Evolutionary conservation across 805 yeast species (phyloP).

Genomic region (Diddensiella caesifluorescens): DNA sequence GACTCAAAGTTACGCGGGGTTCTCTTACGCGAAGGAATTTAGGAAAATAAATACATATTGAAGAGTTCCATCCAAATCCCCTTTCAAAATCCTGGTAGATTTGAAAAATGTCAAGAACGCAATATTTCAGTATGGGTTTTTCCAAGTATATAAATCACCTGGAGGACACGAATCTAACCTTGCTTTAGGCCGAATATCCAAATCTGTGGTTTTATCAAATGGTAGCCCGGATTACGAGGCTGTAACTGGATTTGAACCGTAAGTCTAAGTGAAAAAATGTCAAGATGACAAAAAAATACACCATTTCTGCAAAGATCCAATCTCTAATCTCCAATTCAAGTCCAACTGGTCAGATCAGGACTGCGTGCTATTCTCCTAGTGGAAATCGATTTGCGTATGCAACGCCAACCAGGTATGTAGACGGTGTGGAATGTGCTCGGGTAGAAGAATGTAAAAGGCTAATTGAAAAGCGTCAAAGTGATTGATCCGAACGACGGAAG

Average conservation of each 20-base stretch:
- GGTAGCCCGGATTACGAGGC: constrained; percentile 18
- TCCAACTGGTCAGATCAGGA: constrained; percentile 17
- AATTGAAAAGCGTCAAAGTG: constrained; percentile 51
- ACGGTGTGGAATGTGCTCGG: neutral
- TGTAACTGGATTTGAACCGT: constrained; percentile 18
- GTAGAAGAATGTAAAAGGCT: neutral
- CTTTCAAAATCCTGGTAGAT: too few relatives aligned
- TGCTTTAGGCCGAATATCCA: constrained; percentile 19
- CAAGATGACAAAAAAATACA: too few relatives aligned
- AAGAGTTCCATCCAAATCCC: too few relatives aligned
- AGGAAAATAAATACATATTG: too few relatives aligned
- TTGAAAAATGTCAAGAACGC: too few relatives aligned
- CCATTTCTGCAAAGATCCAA: too few relatives aligned
- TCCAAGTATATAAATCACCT: too few relatives aligned
- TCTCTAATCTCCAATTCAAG: too few relatives aligned
- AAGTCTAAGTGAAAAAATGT: constrained; percentile 1
- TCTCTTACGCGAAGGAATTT: too few relatives aligned
- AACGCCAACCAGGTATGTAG: constrained; percentile 9
- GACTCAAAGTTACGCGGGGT: too few relatives aligned
- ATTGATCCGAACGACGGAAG: constrained; percentile 51
- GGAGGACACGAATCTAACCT: too few relatives aligned
- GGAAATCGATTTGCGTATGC: constrained; percentile 21
- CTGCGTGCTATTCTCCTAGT: constrained; percentile 21
- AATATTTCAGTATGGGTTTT: too few relatives aligned
- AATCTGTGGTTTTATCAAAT: constrained; percentile 15